A percentile compares a stretch with the other conserved stretches of the same genome.
Conservation (phyloP, 768 basidiomycete species). For the Pisolithus tinctorius region DNA sequence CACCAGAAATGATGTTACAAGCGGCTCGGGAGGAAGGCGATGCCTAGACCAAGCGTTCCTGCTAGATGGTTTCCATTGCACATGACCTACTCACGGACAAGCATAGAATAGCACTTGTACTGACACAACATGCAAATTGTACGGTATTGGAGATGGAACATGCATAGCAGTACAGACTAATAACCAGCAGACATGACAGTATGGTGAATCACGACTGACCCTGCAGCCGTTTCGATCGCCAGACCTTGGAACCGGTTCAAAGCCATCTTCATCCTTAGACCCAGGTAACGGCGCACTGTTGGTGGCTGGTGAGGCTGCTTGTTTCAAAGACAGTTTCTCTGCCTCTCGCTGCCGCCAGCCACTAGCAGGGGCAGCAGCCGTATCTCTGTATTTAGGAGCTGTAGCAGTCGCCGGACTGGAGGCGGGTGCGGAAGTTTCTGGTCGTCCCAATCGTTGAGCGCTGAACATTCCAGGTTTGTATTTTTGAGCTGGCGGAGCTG, state of each 20-base stretch:
- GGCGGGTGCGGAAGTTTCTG: neutral
- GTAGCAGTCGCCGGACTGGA: neutral
- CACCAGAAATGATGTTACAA: slow-evolving; percentile 38
- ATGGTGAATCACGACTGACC: neutral
- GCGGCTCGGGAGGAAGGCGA: slow-evolving; percentile 38
- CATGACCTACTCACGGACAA: slow-evolving; percentile 8
- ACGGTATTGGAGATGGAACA: slow-evolving; percentile 10
- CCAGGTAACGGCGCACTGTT: slow-evolving; percentile 27
- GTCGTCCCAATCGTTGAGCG: neutral
- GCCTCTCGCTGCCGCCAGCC: slow-evolving; percentile 58
- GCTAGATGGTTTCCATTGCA: slow-evolving; percentile 3
- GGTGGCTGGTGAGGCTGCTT: slow-evolving; percentile 11
- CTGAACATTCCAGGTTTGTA: slow-evolving; percentile 30
- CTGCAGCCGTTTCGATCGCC: slow-evolving; percentile 17
- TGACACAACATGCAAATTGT: slow-evolving; percentile 10
- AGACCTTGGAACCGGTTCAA: slow-evolving; percentile 45
- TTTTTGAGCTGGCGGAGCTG: slow-evolving; percentile 29
- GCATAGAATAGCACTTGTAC: slow-evolving; percentile 9
- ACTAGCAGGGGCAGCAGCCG: slow-evolving; percentile 24
- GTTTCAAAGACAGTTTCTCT: slow-evolving; percentile 39
- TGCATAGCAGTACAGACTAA: slow-evolving; percentile 5
- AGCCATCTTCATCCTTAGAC: slow-evolving; percentile 58
- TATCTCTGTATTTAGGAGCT: neutral
- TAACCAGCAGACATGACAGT: neutral
- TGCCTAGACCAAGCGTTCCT: slow-evolving; percentile 5